Percentiles rank a stretch among this genome's conserved stretches.
Conservation (phyloP, 352 stramenopile genomes). For the Albugo laibachii region DNA sequence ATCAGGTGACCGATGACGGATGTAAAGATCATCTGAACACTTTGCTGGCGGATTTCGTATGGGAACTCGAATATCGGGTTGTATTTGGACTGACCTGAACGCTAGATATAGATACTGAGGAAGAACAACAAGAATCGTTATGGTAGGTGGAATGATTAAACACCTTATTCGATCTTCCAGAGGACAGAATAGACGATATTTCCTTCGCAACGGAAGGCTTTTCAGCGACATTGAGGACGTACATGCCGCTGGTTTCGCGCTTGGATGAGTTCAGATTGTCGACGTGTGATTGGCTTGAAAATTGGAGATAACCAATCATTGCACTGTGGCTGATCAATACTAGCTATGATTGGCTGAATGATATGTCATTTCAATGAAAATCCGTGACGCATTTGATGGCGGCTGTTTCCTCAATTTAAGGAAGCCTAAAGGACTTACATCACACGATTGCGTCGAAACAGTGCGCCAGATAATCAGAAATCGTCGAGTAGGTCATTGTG, state of each 20-base stretch:
- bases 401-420: conserved; percentile 60
- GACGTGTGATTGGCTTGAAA: not conserved
- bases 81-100: conserved; percentile 59
- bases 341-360: conserved; percentile 8
- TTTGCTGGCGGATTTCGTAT: conserved; percentile 63
- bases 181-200: conserved; percentile 87
- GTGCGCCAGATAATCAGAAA: conserved; percentile 56
- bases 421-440: conserved; percentile 60
- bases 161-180: conserved; percentile 31
- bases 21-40: conserved; percentile 85
- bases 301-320: not conserved
- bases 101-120: conserved; percentile 13
- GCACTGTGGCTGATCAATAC: not conserved
- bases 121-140: not conserved
- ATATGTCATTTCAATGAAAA: not conserved
- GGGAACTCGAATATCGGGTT: conserved; percentile 86
- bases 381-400: not conserved
- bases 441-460: conserved; percentile 47
- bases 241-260: conserved; percentile 18
- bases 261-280: not conserved
- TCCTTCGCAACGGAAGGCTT: conserved; percentile 98
- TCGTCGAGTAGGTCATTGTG: conserved; percentile 51
- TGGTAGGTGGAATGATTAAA: conserved; percentile 3
- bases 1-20: conserved; percentile 97
- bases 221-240: conserved; percentile 96